These are phyloP conservation scores for Solanum microdontum DNA, from an alignment of 257 asterid genomes.

Conservation along the genomic window DNA sequence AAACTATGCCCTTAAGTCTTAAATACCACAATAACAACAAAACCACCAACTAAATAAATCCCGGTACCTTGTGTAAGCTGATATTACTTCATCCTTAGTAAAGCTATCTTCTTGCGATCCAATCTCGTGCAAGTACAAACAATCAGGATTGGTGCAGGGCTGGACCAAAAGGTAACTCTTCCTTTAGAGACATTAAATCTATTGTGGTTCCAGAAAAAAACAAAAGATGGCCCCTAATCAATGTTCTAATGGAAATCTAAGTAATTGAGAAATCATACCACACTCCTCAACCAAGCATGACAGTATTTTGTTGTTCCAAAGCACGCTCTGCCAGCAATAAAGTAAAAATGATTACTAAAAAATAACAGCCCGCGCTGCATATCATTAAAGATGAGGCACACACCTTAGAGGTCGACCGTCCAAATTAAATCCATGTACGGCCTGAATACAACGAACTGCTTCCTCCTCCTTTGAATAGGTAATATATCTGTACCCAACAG, in stretches of 20 bases:
- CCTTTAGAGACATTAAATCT: background rate
- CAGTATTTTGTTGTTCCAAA: conserved; percentile 90
- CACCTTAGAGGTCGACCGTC: conserved; percentile 73
- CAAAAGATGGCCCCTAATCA: background rate
- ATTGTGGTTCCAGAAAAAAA: background rate
- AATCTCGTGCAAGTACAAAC: conserved; percentile 79
- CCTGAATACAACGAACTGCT: conserved; percentile 88
- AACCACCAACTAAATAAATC: background rate
- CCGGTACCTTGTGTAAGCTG: conserved; percentile 74
- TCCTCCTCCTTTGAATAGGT: conserved; percentile 90
- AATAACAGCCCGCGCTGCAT: background rate
- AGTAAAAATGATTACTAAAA: conserved; percentile 8
- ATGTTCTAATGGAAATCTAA: background rate
- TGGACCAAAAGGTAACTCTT: conserved; percentile 19
- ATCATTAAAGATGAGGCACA: conserved; percentile 9
- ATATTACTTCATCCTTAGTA: conserved; percentile 84
- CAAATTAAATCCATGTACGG: conserved; percentile 81
- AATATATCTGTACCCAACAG: conserved; percentile 47
- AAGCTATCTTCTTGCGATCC: conserved; percentile 87
- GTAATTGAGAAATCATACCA: conserved; percentile 33
- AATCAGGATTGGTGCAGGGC: conserved; percentile 91
- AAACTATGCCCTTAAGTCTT: background rate
- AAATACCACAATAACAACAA: background rate
- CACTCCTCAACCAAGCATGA: conserved; percentile 83
- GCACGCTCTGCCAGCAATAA: conserved; percentile 62